These are phyloP conservation scores for Penicillium rolfsii DNA, from an alignment of 2,329 filamentous ascomycete species.

Conservation along the genomic window DNA sequence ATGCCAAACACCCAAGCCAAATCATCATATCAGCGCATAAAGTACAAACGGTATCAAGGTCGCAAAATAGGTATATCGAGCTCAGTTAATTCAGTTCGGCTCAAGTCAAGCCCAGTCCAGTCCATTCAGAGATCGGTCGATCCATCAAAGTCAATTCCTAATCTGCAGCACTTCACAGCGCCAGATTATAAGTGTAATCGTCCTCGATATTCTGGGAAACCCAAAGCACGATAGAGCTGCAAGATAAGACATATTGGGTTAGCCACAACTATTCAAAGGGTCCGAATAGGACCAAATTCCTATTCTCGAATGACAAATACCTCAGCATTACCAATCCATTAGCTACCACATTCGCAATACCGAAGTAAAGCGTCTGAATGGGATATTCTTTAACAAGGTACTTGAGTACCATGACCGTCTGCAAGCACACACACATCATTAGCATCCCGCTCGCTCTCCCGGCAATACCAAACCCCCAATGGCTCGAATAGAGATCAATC, in stretches of 20 bases:
- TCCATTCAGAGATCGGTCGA: neutral
- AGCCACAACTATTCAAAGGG: neutral
- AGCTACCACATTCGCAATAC: slow-evolving; percentile 66
- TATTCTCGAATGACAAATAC: slow-evolving; percentile 45
- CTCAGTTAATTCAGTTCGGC: neutral
- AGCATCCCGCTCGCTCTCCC: neutral
- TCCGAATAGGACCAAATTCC: neutral
- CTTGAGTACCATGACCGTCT: slow-evolving; percentile 69
- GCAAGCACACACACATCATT: neutral
- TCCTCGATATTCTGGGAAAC: slow-evolving; percentile 74
- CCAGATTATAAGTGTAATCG: slow-evolving; percentile 71
- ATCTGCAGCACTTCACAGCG: slow-evolving; percentile 50
- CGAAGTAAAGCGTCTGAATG: slow-evolving; percentile 68
- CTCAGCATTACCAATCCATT: slow-evolving; percentile 70
- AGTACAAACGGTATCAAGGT: slow-evolving; percentile 21
- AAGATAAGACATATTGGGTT: slow-evolving; percentile 10
- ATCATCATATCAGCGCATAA: slow-evolving; percentile 25
- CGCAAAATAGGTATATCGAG: neutral
- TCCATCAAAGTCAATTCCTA: neutral
- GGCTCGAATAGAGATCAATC: too few relatives aligned
- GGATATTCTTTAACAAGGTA: slow-evolving; percentile 64
- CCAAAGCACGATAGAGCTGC: slow-evolving; percentile 67
- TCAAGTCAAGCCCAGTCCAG: neutral
- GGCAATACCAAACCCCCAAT: too few relatives aligned
- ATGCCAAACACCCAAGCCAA: slow-evolving; percentile 15